A percentile compares a stretch with the other conserved stretches of the same genome.
These are phyloP conservation scores for Penicilliopsis zonata DNA, from an alignment of 495 filamentous ascomycete species.

Conservation along the genomic window DNA sequence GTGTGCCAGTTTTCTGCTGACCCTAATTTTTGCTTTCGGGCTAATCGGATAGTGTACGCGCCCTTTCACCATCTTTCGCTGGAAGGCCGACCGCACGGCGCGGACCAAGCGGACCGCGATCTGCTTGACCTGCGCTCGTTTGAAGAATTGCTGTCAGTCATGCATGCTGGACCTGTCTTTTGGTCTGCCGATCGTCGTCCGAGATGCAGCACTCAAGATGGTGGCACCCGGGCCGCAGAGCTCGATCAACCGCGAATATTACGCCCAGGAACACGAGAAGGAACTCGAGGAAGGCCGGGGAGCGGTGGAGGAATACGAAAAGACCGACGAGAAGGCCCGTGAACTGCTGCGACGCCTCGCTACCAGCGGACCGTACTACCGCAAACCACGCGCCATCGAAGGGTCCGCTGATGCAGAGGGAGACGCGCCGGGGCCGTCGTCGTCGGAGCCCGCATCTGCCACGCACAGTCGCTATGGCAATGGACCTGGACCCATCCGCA, in stretches of 20 bases:
- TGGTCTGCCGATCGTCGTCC: slow-evolving; percentile 81
- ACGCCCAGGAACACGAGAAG: slow-evolving; percentile 91
- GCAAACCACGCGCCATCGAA: slow-evolving; percentile 62
- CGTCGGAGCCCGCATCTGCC: slow-evolving; percentile 12
- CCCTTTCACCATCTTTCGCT: slow-evolving; percentile 90
- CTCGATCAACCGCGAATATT: slow-evolving; percentile 91
- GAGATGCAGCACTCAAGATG: slow-evolving; percentile 97
- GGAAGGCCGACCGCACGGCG: slow-evolving; percentile 81
- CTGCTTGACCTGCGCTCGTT: slow-evolving; percentile 86
- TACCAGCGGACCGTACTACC: slow-evolving; percentile 87
- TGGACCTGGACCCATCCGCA: slow-evolving; percentile 53
- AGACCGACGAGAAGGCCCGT: slow-evolving; percentile 89
- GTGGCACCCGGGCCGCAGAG: slow-evolving; percentile 84
- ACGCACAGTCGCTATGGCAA: slow-evolving; percentile 34
- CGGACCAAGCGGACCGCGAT: slow-evolving; percentile 82
- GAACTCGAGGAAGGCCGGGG: slow-evolving; percentile 85
- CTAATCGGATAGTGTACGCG: slow-evolving; percentile 54
- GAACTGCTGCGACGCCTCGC: slow-evolving; percentile 78
- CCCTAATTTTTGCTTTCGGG: slow-evolving; percentile 48
- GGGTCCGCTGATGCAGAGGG: slow-evolving; percentile 30
- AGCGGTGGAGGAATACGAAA: slow-evolving; percentile 80
- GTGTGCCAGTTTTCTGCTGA: slow-evolving; percentile 6
- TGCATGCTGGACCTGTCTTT: slow-evolving; percentile 97
- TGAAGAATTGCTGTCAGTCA: slow-evolving; percentile 97
- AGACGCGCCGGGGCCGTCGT: slow-evolving; percentile 11